Conservation (phyloP, 1,139 yeast genomes). For the Barnettozyma hawaiiensis region DNA sequence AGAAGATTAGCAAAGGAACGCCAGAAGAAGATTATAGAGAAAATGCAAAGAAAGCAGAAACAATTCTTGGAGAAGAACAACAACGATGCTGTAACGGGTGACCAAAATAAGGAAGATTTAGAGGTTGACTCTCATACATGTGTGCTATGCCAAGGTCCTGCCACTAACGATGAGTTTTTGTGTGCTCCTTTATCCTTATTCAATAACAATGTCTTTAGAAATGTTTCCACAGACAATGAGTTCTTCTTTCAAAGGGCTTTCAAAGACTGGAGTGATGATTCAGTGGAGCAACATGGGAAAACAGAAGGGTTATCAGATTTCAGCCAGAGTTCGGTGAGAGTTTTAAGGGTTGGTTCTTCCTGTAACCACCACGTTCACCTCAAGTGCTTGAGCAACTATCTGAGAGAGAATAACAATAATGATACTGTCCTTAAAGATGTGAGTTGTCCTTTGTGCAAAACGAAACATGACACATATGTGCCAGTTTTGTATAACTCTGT, state of each 20-base stretch:
- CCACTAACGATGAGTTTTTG: constrained; percentile 38
- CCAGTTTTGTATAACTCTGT: constrained; percentile 7
- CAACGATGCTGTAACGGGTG: constrained; percentile 31
- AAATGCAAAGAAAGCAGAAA: constrained; percentile 72
- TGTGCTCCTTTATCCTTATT: constrained; percentile 47
- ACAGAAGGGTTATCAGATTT: constrained; percentile 19
- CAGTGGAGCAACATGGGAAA: constrained; percentile 29
- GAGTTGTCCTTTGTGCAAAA: constrained; percentile 63
- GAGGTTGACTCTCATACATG: constrained; percentile 35
- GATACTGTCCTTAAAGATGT: constrained; percentile 27
- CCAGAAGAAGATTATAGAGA: constrained; percentile 66
- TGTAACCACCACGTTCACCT: constrained; percentile 71
- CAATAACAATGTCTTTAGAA: constrained; percentile 41
- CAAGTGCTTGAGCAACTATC: constrained; percentile 41
- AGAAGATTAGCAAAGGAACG: constrained; percentile 56
- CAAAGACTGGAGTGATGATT: constrained; percentile 41
- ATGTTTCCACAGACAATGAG: constrained; percentile 35
- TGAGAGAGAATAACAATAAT: constrained; percentile 31
- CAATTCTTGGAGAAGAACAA: constrained; percentile 49
- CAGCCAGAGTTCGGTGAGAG: constrained; percentile 19
- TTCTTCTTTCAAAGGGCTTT: constrained; percentile 53
- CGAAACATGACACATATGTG: constrained; percentile 31
- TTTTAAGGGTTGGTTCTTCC: constrained; percentile 41
- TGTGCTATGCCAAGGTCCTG: constrained; percentile 62
- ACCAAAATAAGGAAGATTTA: constrained; percentile 32